Conservation (phyloP, 768 basidiomycete species). For the Coprinopsis strossmayeri region DNA sequence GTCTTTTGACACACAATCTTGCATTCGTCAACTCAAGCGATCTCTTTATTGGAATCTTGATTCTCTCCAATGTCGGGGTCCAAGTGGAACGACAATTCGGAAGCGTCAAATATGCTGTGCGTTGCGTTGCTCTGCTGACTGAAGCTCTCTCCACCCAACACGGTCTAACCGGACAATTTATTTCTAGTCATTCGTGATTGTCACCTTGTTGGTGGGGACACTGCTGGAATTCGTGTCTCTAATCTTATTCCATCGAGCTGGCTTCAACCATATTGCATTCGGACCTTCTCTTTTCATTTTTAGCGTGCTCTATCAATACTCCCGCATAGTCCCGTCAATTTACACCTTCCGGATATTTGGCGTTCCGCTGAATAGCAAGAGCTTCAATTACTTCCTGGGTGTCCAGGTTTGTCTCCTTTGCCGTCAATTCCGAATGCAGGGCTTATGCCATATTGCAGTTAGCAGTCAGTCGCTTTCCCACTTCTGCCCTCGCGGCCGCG, state of each 20-base stretch:
- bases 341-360: slow-evolving; percentile 78
- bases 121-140: slow-evolving; percentile 18
- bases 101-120: slow-evolving; percentile 79
- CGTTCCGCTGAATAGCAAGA: slow-evolving; percentile 69
- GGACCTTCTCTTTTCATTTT: slow-evolving; percentile 76
- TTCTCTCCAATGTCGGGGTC: slow-evolving; percentile 66
- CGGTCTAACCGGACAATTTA: background rate
- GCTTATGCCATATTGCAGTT: too few relatives aligned
- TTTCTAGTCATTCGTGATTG: slow-evolving; percentile 67
- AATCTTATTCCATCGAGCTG: slow-evolving; percentile 56
- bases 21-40: slow-evolving; percentile 84
- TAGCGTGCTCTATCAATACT: slow-evolving; percentile 79
- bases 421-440: background rate
- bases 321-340: slow-evolving; percentile 64
- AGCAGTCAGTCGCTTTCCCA: slow-evolving; percentile 58
- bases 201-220: slow-evolving; percentile 61
- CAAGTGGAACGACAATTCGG: slow-evolving; percentile 84
- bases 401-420: slow-evolving; percentile 49
- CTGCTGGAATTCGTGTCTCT: slow-evolving; percentile 61
- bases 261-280: slow-evolving; percentile 67
- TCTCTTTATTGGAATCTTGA: slow-evolving; percentile 66
- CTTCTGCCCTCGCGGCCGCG: slow-evolving; percentile 53
- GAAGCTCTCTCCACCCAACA: background rate
- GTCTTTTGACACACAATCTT: slow-evolving; percentile 65
- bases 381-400: slow-evolving; percentile 64